phyloP scores from a whole-genome alignment of 78 protist species.

The Monosiga brevicollis region DNA sequence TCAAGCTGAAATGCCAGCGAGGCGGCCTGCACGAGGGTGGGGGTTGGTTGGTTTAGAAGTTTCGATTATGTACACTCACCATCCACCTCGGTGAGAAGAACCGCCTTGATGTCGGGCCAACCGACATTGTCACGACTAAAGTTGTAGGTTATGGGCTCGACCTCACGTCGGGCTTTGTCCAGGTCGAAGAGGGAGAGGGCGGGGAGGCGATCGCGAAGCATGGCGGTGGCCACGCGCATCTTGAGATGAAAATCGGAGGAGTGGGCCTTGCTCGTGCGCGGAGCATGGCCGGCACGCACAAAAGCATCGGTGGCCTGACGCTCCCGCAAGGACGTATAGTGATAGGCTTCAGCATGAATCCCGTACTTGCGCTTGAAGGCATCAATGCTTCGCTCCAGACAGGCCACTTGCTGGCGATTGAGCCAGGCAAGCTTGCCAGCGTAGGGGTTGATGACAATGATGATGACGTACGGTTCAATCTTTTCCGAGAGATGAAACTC shows the following conservation, averaged over 20 bases:
- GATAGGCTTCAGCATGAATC: neutral
- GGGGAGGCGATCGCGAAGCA: neutral
- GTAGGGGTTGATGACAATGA: neutral
- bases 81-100: too few relatives aligned
- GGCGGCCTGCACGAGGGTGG: too few relatives aligned
- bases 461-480: neutral
- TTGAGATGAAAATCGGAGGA: conserved; percentile 11
- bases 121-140: too few relatives aligned
- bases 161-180: too few relatives aligned
- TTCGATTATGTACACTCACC: too few relatives aligned
- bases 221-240: conserved; percentile 2
- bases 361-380: neutral
- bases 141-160: too few relatives aligned
- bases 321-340: conserved; percentile 1
- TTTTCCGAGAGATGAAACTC: neutral
- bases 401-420: neutral
- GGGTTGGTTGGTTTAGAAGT: too few relatives aligned
- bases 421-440: neutral
- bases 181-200: neutral
- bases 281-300: neutral
- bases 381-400: neutral
- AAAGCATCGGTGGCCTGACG: neutral
- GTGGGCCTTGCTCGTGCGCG: neutral
- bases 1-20: too few relatives aligned
- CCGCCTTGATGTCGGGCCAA: too few relatives aligned